Base-by-base conservation (phyloP, 2,329 filamentous ascomycete genomes). In the Claviceps capensis region DNA sequence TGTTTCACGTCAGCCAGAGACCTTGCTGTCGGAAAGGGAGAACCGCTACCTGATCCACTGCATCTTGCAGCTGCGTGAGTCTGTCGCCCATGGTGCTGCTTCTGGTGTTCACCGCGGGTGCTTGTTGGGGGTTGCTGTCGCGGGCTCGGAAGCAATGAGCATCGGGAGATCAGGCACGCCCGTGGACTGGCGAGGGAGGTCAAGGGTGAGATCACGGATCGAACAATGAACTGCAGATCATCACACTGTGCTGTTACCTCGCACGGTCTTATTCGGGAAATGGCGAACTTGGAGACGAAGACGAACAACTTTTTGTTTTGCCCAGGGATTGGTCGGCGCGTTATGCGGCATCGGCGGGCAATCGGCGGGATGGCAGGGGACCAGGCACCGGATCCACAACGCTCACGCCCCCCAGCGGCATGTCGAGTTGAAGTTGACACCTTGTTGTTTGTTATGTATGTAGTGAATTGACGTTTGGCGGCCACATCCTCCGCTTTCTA, bases 51-150 rank as follows among this genome's bases (percentile, higher is more conserved):
- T 89, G 82, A 62, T 93, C 87, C 55, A 91, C 79, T 67, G 86
- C 83, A 71, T 93, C 86, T 68, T 94, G 88, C 53, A 93, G 74
- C 66, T 93, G 87, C 1, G 88, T 91, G 53, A 94, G 75, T 56
- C 84, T 76, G 64, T 94, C 88, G 30, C 78, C 77, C 82, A 88
- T 88, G 6, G 57, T 67, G 56, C 17, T 16, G 36, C 19, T 34
- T 34, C 43, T 22, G 38, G 36, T 14, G 34, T n/a, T 47, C 5
- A n/a, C 38, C 30, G 45, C 30, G 17, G 9, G 45, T 14, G 4
- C 23, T 34, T 34, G 30, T 34, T 34, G 30, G 30, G 30, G 9
- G 30, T 11, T 34, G 9, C 30, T 34, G 30, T 34, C 30, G 30
- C 6, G 5, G 7, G 3, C 7, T 19, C 4, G 42, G 14, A 43